phyloP scores from a whole-genome alignment of 2,329 filamentous ascomycete species.

The Claviceps citrina region DNA sequence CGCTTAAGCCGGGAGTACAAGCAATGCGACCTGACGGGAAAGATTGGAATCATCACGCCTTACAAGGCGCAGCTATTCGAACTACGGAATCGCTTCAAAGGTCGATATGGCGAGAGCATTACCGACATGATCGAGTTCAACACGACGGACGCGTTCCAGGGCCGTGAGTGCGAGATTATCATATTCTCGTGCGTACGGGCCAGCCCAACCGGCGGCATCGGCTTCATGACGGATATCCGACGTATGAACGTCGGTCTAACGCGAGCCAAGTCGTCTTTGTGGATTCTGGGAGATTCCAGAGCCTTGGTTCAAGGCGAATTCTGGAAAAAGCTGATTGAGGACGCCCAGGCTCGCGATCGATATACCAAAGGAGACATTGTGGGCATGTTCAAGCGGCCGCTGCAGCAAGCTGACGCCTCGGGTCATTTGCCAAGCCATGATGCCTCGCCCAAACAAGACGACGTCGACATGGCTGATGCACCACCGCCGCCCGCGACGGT shows the following conservation, averaged over 20 bases:
- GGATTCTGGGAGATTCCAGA: slow-evolving; percentile 85
- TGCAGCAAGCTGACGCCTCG: slow-evolving; percentile 20
- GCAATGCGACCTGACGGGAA: slow-evolving; percentile 55
- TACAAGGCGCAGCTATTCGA: slow-evolving; percentile 87
- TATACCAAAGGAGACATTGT: slow-evolving; percentile 57
- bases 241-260: slow-evolving; percentile 99
- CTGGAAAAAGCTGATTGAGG: slow-evolving; percentile 74
- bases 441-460: slow-evolving; percentile 2
- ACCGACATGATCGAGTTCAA: slow-evolving; percentile 84
- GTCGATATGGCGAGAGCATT: slow-evolving; percentile 59
- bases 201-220: slow-evolving; percentile 81
- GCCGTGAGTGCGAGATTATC: slow-evolving; percentile 91
- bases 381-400: slow-evolving; percentile 30
- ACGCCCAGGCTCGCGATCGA: slow-evolving; percentile 57
- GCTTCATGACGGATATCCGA: slow-evolving; percentile 94
- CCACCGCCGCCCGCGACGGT: background rate
- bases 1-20: slow-evolving; percentile 60
- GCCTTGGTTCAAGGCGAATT: slow-evolving; percentile 77
- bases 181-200: slow-evolving; percentile 98
- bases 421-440: slow-evolving; percentile 5
- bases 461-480: slow-evolving; percentile 7
- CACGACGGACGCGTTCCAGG: slow-evolving; percentile 95
- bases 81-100: slow-evolving; percentile 59
- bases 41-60: slow-evolving; percentile 92
- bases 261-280: slow-evolving; percentile 87